These are phyloP conservation scores for Saccharomyces eubayanus DNA, from an alignment of 805 yeast genomes.

Conservation along the genomic window DNA sequence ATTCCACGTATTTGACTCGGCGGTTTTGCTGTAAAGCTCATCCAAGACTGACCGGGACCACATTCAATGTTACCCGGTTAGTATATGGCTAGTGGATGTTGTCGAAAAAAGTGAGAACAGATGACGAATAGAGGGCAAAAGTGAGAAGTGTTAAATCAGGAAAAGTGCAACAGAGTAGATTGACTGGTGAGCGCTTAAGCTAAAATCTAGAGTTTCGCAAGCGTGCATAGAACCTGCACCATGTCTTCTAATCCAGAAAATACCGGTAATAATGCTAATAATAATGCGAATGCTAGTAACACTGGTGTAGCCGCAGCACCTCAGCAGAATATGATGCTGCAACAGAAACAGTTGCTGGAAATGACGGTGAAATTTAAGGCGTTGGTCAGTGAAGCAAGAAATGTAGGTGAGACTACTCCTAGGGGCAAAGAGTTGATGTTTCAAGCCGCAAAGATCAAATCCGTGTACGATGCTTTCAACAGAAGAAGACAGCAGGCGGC, in stretches of 20 bases:
- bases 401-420: conserved; percentile 50
- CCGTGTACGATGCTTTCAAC: conserved; percentile 45
- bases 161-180: background rate
- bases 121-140: background rate
- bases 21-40: background rate
- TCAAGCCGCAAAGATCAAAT: conserved; percentile 57
- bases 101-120: background rate
- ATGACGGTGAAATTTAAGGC: conserved; percentile 50
- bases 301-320: background rate
- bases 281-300: background rate
- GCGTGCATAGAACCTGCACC: background rate
- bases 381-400: conserved; percentile 55
- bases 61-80: background rate
- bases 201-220: background rate
- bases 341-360: conserved; percentile 37
- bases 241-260: conserved; percentile 1
- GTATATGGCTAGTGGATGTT: background rate
- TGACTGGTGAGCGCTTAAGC: background rate
- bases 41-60: background rate
- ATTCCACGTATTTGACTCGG: background rate
- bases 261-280: background rate
- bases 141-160: background rate
- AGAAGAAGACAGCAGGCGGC: conserved; percentile 27
- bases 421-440: conserved; percentile 55
- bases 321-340: conserved; percentile 2